Evolutionary conservation across 768 basidiomycete species (phyloP).

Genomic region (Lentinus brumalis): DNA sequence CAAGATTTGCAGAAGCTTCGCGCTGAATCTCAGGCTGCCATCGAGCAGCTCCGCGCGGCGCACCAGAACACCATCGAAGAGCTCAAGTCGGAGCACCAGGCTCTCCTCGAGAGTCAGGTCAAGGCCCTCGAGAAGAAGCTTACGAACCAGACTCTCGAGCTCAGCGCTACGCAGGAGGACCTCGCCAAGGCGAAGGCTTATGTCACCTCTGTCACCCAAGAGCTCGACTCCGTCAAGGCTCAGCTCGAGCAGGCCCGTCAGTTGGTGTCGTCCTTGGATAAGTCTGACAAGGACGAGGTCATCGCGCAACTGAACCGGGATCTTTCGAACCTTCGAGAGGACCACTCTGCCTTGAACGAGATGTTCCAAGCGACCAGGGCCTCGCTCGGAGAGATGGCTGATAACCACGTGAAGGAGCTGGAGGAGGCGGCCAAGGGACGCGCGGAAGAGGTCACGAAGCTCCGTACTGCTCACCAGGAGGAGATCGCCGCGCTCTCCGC

Average conservation of each 20-base stretch:
- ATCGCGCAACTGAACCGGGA: conserved; percentile 59
- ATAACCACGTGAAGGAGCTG: conserved; percentile 70
- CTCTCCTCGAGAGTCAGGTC: conserved; percentile 57
- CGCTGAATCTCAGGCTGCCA: conserved; percentile 60
- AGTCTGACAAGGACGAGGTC: conserved; percentile 54
- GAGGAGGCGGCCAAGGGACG: conserved; percentile 72
- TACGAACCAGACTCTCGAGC: conserved; percentile 61
- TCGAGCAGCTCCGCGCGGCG: conserved; percentile 66
- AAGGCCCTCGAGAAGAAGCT: conserved; percentile 64
- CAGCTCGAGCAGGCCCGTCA: conserved; percentile 68
- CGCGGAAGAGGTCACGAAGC: conserved; percentile 68
- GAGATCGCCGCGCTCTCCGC: conserved; percentile 57
- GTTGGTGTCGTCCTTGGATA: conserved; percentile 40
- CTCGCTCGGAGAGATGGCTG: conserved; percentile 68
- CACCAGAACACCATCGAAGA: conserved; percentile 63
- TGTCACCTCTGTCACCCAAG: conserved; percentile 51
- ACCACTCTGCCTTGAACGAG: conserved; percentile 64
- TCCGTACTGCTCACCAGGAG: conserved; percentile 59
- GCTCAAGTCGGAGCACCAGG: conserved; percentile 65
- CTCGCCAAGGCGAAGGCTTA: conserved; percentile 72
- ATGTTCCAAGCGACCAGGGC: conserved; percentile 69
- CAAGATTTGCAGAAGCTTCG: conserved; percentile 75
- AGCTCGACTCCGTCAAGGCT: conserved; percentile 55
- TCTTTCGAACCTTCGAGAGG: conserved; percentile 65
- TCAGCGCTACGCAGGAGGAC: conserved; percentile 86